phyloP scores from a whole-genome alignment of 2,329 filamentous ascomycete species.

The Xylaria digitata region DNA sequence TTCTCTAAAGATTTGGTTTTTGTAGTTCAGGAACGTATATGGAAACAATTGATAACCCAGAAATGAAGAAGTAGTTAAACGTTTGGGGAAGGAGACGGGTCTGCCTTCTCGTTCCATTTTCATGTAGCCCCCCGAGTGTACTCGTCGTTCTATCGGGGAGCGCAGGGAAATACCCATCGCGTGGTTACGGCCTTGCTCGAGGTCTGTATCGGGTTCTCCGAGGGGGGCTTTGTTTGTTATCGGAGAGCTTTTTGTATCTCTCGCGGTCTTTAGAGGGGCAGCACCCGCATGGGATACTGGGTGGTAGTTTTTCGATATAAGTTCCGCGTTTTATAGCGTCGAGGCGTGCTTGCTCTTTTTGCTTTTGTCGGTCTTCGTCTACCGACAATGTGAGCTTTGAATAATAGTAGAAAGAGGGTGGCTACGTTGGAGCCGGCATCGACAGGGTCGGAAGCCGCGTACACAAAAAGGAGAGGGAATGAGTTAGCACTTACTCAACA shows the following conservation, averaged over 20 bases:
- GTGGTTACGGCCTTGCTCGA: background rate
- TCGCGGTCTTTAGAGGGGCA: constrained; percentile 44
- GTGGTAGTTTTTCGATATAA: constrained; percentile 41
- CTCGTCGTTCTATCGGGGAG: background rate
- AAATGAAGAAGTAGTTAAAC: background rate
- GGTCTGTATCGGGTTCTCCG: background rate
- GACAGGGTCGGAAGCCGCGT: background rate
- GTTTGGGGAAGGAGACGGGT: background rate
- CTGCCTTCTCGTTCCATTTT: background rate
- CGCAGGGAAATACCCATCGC: background rate
- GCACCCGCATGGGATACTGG: constrained; percentile 43
- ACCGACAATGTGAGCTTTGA: constrained; percentile 10
- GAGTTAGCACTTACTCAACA: constrained; percentile 54
- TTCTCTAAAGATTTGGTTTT: background rate
- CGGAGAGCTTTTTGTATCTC: constrained; percentile 30
- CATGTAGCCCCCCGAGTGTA: background rate
- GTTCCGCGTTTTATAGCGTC: constrained; percentile 37
- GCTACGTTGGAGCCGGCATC: background rate
- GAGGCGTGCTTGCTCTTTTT: constrained; percentile 36
- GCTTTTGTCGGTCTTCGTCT: constrained; percentile 41
- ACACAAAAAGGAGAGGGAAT: background rate
- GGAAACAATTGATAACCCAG: background rate
- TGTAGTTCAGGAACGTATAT: background rate
- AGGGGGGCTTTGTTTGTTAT: background rate
- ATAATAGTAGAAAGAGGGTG: background rate